Base-by-base conservation (phyloP, 805 yeast species). In the Wickerhamiella parazyma region DNA sequence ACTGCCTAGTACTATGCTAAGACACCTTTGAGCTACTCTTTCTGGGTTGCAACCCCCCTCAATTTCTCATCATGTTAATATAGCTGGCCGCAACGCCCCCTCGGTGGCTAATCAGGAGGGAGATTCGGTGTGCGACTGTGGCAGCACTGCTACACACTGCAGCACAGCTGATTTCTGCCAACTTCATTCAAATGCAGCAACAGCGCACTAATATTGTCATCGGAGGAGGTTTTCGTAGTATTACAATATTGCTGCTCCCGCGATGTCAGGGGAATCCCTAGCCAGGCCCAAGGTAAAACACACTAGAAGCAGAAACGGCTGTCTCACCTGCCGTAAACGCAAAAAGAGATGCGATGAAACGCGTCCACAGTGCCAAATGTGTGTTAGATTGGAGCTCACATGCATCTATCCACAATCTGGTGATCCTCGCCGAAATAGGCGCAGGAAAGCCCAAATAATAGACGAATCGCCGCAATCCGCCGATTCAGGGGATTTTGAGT, bases 381-480 rank as follows among this genome's bases (percentile, higher is more conserved):
- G 93, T 58, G 49, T 60, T n/a, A 62, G 91, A 42, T 65, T 82
- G 20, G 67, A 75, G 10, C 64, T 81, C 39, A 70, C 67, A 42
- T 82, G 94, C 55, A 64, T 68, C 20, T 82, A 89, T 81, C 91
- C 93, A 16, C 59, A 58, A 14, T 83, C 86, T 0, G 89, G 87
- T 6, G 67, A 70, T 10, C 81, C 75, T 56, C 46, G 58, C 16
- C 51, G 50, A 21, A 73, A 74, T 52, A 72, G 70, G 55, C 46
- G 45, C 36, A 48, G 54, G n/a, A 33, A 22, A 25, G 21, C 5
- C 21, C 4, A 9, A 4, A 4, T 18, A 3, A 9, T 6, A 2
- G 5, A 6, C 5, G 25, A 28, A 12, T 11, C 17, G 9, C 22
- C 25, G 24, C 20, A 5, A 24, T 10, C 9, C n/a, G 5, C 20